phyloP scores from a whole-genome alignment of 1,284 basidiomycete genomes.

The Trametes versicolor region DNA sequence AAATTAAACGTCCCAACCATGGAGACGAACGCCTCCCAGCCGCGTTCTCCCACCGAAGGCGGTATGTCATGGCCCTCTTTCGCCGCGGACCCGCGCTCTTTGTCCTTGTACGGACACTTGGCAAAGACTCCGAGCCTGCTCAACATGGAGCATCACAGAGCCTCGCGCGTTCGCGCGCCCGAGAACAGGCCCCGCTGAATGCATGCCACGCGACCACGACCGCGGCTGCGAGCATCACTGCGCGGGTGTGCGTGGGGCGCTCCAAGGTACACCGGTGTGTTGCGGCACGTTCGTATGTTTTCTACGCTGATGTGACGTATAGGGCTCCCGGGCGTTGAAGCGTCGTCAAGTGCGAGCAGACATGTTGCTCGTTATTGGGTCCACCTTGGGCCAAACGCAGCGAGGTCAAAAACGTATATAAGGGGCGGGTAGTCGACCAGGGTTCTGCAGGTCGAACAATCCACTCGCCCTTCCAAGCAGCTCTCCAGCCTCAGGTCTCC shows the following conservation, averaged over 20 bases:
- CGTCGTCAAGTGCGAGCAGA: neutral
- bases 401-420: slow-evolving; percentile 15
- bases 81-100: neutral
- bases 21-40: neutral
- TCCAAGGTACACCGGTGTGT: slow-evolving; percentile 9
- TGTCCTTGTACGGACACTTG: neutral
- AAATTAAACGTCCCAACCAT: slow-evolving; percentile 11
- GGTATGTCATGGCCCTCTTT: slow-evolving; percentile 20
- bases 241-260: slow-evolving; percentile 2
- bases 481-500: slow-evolving; percentile 8
- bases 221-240: neutral
- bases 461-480: slow-evolving; percentile 18
- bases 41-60: slow-evolving; percentile 3
- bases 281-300: slow-evolving; percentile 8
- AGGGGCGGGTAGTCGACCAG: neutral
- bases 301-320: slow-evolving; percentile 11
- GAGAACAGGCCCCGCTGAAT: slow-evolving; percentile 1
- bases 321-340: slow-evolving; percentile 1
- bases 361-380: neutral
- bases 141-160: slow-evolving; percentile 18
- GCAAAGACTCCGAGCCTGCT: slow-evolving; percentile 16
- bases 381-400: too few species aligned
- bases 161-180: neutral
- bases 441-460: slow-evolving; percentile 19
- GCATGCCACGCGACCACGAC: neutral